A percentile compares a stretch with the other conserved stretches of the same genome.
Conservation (phyloP, 306 rosid genomes). For the Alnus rubra region DNA sequence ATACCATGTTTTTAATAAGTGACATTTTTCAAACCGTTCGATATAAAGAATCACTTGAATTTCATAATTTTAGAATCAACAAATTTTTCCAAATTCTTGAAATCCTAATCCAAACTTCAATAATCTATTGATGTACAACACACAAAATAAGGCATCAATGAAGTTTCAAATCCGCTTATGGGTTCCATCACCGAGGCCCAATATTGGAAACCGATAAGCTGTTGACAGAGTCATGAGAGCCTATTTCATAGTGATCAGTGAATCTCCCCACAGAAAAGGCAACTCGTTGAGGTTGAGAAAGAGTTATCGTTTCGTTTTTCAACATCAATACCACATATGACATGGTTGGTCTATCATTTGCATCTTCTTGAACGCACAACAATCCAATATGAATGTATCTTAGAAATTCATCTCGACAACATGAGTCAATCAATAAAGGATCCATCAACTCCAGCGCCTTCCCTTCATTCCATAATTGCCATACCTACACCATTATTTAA, state of each 20-base stretch:
- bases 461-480: slow-evolving; percentile 43
- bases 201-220: slow-evolving; percentile 25
- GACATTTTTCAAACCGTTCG: too few relatives aligned
- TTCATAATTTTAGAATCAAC: too few relatives aligned
- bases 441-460: slow-evolving; percentile 39
- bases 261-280: slow-evolving; percentile 42
- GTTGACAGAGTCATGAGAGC: slow-evolving; percentile 16
- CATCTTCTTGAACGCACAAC: slow-evolving; percentile 53
- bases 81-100: too few relatives aligned
- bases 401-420: slow-evolving; percentile 30
- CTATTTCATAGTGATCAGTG: neutral
- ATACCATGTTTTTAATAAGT: too few relatives aligned
- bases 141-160: neutral
- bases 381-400: slow-evolving; percentile 43
- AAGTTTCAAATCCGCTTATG: neutral
- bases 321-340: slow-evolving; percentile 45
- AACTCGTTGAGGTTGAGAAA: slow-evolving; percentile 34
- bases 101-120: too few relatives aligned
- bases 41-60: too few relatives aligned
- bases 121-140: neutral
- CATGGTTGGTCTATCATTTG: slow-evolving; percentile 55
- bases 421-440: slow-evolving; percentile 37
- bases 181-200: neutral
- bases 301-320: slow-evolving; percentile 29
- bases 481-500: slow-evolving; percentile 37